Base-by-base conservation (phyloP, 1,284 basidiomycete genomes). In the Meripilus lineatus region DNA sequence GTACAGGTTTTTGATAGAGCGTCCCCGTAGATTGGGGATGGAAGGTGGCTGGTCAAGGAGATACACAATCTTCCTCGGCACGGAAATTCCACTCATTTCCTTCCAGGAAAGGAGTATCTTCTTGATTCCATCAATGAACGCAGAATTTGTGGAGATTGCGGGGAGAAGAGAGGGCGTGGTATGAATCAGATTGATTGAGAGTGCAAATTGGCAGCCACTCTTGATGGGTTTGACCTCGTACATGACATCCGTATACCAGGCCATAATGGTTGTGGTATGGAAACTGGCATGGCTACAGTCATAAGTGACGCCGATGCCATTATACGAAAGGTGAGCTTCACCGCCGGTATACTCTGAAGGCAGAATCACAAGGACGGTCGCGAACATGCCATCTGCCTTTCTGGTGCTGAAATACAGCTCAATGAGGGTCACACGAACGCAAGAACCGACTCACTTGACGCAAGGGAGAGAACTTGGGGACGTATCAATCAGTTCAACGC, bases 161-260 rank as follows among this genome's bases (percentile, higher is more conserved):
- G 68, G 67, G 36, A 69, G 65, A 45, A 67, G 62, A 34, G 68
- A 74, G 23, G 56, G 75, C 35, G 52, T 64, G 11, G 57, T 72
- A 24, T 50, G 45, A n/a, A 50, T 43, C 26, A 74, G 63, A 45
- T 74, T 70, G 54, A 70, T 74, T 0, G 68, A 64, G 17, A 76
- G 63, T 2, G 68, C 71, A 14, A 74, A 58, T 7, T 68, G 66
- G 42, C 67, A 68, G 1, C 72, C 72, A 15, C 63, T 61, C 3
- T 61, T 67, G 22, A 76, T 56, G 4, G 71, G 66, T 48, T 71
- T 69, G 42, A 74, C 61, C 54, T 70, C 69, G 50, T 74, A 69
- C 17, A 53, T 55, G 38, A 74, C 71, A 46, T 74, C 71, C 7
- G 68, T 71, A 51, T 74, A 76, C 71, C 72, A 75, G 2, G 71